Percentiles rank a stretch among this genome's conserved stretches.
phyloP scores from a whole-genome alignment of 2,329 filamentous ascomycete species.

The Botryotinia calthae region DNA sequence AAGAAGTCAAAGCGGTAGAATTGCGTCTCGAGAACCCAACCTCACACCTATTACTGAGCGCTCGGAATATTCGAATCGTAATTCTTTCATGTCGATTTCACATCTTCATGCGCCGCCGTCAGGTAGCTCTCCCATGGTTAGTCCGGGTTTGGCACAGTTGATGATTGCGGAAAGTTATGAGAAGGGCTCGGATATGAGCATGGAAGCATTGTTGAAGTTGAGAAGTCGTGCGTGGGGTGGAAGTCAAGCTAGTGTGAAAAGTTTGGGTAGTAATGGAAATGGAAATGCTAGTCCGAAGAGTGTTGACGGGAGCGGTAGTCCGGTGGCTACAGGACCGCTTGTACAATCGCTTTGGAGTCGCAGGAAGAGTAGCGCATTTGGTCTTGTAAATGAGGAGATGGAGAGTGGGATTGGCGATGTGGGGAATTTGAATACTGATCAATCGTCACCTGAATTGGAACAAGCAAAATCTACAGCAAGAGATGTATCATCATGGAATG shows the following conservation, averaged over 20 bases:
- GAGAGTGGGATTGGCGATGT: conserved; percentile 23
- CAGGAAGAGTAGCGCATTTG: conserved; percentile 17
- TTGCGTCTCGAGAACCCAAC: conserved; percentile 80
- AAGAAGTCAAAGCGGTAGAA: conserved; percentile 69
- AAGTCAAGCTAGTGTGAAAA: conserved; percentile 70
- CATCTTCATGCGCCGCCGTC: conserved; percentile 39
- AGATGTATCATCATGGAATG: neutral
- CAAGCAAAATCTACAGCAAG: neutral
- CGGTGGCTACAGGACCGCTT: conserved; percentile 24
- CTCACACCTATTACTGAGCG: conserved; percentile 94
- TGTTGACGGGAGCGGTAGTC: conserved; percentile 32
- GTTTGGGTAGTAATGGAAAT: conserved; percentile 44
- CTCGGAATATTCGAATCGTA: conserved; percentile 93
- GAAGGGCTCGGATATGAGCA: conserved; percentile 60
- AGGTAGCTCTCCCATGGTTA: conserved; percentile 49
- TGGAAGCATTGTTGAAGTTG: conserved; percentile 67
- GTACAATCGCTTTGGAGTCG: neutral
- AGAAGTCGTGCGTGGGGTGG: conserved; percentile 77
- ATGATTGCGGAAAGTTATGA: conserved; percentile 55
- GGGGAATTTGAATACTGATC: neutral
- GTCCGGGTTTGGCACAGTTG: conserved; percentile 74
- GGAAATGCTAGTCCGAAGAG: conserved; percentile 38
- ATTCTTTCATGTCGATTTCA: conserved; percentile 66
- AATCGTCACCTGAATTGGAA: conserved; percentile 21
- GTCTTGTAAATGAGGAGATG: conserved; percentile 19